Percentiles rank a stretch among this genome's conserved stretches.
These are phyloP conservation scores for Filobasidium wieringae DNA, from an alignment of 768 basidiomycete genomes.

Conservation along the genomic window DNA sequence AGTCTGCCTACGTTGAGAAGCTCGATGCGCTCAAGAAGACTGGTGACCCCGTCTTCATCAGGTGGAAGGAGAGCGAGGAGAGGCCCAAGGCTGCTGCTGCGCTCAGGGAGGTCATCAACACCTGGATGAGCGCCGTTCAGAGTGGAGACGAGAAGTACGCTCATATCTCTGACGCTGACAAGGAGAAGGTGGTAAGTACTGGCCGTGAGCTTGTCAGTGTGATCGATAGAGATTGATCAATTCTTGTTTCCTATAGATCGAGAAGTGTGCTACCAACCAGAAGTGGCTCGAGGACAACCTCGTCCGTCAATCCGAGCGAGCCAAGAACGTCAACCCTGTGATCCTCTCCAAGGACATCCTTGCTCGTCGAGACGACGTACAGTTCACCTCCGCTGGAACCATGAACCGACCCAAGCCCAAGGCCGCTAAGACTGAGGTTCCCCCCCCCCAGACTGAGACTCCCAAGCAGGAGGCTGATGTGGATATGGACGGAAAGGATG, in stretches of 20 bases:
- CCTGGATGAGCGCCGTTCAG: conserved; percentile 70
- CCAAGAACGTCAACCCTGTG: conserved; percentile 79
- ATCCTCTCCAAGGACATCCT: conserved; percentile 66
- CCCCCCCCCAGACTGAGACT: conserved; percentile 24
- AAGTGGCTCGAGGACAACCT: conserved; percentile 95
- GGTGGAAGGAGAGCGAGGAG: conserved; percentile 72
- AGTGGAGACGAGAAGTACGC: conserved; percentile 63
- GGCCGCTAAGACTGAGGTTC: conserved; percentile 45
- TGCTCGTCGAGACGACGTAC: conserved; percentile 86
- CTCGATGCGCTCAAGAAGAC: conserved; percentile 72
- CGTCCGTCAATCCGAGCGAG: conserved; percentile 69
- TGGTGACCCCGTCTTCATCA: conserved; percentile 74
- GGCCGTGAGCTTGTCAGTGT: too few species aligned
- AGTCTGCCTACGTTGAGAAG: conserved; percentile 80
- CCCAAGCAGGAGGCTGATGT: conserved; percentile 32
- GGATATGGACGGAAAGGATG: conserved; percentile 23
- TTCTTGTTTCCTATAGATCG: conserved; percentile 49
- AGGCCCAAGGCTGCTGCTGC: conserved; percentile 59
- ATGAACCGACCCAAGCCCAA: conserved; percentile 87
- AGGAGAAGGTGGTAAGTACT: conserved; percentile 38
- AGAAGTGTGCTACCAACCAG: conserved; percentile 76
- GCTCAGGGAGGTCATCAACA: conserved; percentile 79
- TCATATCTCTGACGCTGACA: conserved; percentile 61
- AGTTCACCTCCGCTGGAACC: conserved; percentile 80
- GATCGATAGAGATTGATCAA: neutral